Conservation (phyloP, 2,329 filamentous ascomycete species). For the Paracoccidioides lutzii region DNA sequence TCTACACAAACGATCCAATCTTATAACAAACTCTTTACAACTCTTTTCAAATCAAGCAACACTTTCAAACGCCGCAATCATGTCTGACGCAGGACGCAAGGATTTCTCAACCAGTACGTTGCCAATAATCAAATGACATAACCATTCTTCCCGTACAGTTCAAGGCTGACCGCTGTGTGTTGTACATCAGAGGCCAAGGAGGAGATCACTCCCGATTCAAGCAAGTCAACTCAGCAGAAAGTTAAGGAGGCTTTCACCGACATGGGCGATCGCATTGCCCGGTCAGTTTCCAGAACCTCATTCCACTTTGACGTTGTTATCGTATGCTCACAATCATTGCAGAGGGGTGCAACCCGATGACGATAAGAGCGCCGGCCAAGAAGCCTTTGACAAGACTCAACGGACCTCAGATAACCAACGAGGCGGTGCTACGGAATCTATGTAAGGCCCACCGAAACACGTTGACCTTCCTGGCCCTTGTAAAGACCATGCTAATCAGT, state of each 20-base stretch:
- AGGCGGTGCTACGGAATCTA: slow-evolving; percentile 27
- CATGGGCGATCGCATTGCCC: slow-evolving; percentile 41
- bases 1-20: neutral
- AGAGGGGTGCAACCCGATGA: slow-evolving; percentile 40
- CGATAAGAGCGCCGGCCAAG: slow-evolving; percentile 43
- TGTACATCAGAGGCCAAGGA: slow-evolving; percentile 38
- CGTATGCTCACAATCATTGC: neutral
- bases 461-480: neutral
- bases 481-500: slow-evolving; percentile 1
- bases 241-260: slow-evolving; percentile 45
- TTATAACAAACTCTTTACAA: neutral
- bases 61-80: slow-evolving; percentile 23
- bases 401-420: slow-evolving; percentile 32
- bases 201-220: slow-evolving; percentile 44
- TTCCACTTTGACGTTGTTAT: neutral
- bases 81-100: slow-evolving; percentile 52
- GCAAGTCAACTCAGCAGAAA: slow-evolving; percentile 50
- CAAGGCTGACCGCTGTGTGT: neutral
- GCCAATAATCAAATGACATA: neutral
- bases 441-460: slow-evolving; percentile 18
- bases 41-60: neutral
- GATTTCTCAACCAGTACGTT: slow-evolving; percentile 41
- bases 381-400: slow-evolving; percentile 37
- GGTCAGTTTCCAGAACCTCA: slow-evolving; percentile 21
- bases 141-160: neutral